These are phyloP conservation scores for Quercus phellos DNA, from an alignment of 331 rosid species.

Conservation along the genomic window DNA sequence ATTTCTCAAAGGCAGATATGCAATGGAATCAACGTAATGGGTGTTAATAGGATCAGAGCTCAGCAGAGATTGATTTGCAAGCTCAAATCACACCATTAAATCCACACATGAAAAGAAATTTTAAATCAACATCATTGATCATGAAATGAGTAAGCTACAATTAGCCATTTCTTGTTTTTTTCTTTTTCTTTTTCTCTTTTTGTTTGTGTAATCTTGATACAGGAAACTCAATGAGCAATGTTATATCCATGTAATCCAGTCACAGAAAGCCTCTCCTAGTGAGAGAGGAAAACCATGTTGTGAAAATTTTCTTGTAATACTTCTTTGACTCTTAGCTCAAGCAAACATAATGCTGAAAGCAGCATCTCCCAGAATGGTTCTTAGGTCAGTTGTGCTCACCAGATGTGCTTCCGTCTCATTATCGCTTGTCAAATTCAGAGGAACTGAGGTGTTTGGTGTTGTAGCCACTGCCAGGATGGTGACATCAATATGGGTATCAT, in stretches of 20 bases:
- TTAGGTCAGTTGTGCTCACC: neutral
- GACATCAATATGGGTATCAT: constrained; percentile 30
- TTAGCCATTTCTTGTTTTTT: neutral
- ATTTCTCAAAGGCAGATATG: constrained; percentile 8
- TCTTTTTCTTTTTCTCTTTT: neutral
- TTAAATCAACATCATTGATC: constrained; percentile 8
- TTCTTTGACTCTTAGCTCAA: neutral
- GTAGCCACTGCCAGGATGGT: constrained; percentile 39
- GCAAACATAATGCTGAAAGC: neutral
- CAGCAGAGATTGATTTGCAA: constrained; percentile 11
- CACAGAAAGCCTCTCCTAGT: neutral
- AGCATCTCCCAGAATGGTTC: neutral
- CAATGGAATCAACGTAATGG: constrained; percentile 14
- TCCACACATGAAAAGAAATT: neutral
- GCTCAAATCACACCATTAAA: constrained; percentile 19
- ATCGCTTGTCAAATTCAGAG: constrained; percentile 25
- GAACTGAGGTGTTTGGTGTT: constrained; percentile 30
- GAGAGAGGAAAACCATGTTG: neutral
- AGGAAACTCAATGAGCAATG: neutral
- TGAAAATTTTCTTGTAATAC: neutral
- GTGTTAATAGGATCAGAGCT: constrained; percentile 4
- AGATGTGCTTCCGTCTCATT: neutral
- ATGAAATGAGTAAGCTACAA: constrained; percentile 11
- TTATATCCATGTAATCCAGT: neutral
- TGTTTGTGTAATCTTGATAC: neutral